Evolutionary conservation across 495 filamentous ascomycete species (phyloP), one percentile per base, ranked within the genome.

Genomic region (Patellaria atrata): DNA sequence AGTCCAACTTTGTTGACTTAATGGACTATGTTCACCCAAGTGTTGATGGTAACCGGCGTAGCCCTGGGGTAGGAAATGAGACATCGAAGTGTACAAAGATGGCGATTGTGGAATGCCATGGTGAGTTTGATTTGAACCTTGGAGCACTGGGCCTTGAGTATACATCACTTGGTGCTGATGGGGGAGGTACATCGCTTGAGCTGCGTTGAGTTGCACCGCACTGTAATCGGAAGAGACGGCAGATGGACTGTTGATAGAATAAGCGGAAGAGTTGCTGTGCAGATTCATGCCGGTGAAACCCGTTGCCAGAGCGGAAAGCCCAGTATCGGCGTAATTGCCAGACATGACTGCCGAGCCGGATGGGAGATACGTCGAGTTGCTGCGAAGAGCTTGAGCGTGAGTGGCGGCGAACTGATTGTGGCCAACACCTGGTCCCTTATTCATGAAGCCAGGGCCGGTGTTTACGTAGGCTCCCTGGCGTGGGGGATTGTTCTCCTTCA

Each of bases 1-100:
- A 10, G 56, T 46, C 58, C 57, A 61, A 32, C 49, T 45, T n/a
- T n/a, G n/a, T n/a, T 50, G 45, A 4, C 48, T 51, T 23, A 57
- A 44, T 7, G 55, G 57, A 45, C 51, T 54, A 32, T 56, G 41
- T 3, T 50, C 43, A 26, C 50, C 41, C 35, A 53, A 44, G 20
- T 48, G 41, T 25, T 58, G 58, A 26, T 43, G 31, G 29, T 59
- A 55, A 38, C 41, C 48, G 35, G 54, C 57, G 37, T 27, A 35
- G 26, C 24, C 35, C 36, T 51, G 48, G 8, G 43, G 44, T 27
- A 59, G 45, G 42, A 38, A 57, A 10, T 47, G 47, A 18, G 41
- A 47, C 12, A 45, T 38, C 3, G 46, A 47, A 21, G 44, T 49
- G 40, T 58, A 60, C 49, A 60, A 51, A 35, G 27, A 42, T 13